Percentiles rank a stretch among this genome's conserved stretches.
Evolutionary conservation across 306 rosid species (phyloP).

Genomic region (Oxytropis ochrocephala): DNA sequence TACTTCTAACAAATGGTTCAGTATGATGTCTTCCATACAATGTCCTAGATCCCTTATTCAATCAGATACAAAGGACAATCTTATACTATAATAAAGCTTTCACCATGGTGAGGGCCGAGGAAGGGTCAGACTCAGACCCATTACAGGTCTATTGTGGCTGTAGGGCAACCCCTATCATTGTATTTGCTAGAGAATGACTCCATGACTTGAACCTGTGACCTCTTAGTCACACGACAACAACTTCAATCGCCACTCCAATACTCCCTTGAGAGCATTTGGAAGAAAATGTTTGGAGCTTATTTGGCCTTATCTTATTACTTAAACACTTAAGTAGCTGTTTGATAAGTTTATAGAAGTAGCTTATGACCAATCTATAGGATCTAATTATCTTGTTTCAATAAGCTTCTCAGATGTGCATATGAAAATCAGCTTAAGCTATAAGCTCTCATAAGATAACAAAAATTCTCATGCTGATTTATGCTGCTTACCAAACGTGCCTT

Average conservation of each 20-base stretch:
- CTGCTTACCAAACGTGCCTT: not conserved
- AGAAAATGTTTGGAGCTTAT: not conserved
- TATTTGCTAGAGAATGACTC: not conserved
- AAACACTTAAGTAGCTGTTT: not conserved
- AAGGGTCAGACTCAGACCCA: not conserved
- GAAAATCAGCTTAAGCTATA: not conserved
- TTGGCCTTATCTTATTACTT: not conserved
- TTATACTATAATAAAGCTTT: not conserved
- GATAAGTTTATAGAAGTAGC: not conserved
- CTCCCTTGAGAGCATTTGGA: not conserved
- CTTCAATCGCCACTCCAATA: not conserved
- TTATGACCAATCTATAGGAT: not conserved
- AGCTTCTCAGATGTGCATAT: not conserved
- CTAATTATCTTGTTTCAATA: not conserved
- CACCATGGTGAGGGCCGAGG: not conserved
- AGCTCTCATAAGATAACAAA: not conserved
- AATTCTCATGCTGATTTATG: not conserved
- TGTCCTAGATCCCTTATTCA: not conserved
- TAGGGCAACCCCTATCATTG: not conserved
- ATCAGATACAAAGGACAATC: not conserved
- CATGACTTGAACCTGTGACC: not conserved
- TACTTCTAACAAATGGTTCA: constrained; percentile 1
- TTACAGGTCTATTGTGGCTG: not conserved
- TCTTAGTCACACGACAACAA: not conserved
- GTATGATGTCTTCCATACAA: not conserved